These are phyloP conservation scores for Fomitopsis pulvina DNA, from an alignment of 768 basidiomycete species.

Conservation along the genomic window DNA sequence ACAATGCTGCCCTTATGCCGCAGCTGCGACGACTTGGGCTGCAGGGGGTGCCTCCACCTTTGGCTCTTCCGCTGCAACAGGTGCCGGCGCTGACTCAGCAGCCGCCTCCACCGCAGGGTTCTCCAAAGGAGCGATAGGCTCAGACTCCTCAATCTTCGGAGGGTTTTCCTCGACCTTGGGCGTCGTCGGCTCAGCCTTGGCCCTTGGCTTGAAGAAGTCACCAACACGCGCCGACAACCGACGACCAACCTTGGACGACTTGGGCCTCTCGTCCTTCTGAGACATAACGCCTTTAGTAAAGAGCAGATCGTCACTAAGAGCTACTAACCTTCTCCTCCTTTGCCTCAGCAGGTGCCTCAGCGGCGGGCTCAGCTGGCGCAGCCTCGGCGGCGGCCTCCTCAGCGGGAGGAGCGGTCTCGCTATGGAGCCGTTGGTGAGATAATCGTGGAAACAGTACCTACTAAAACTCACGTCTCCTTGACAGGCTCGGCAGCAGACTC, in stretches of 20 bases:
- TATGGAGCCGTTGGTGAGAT: slow-evolving; percentile 17
- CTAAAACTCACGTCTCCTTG: slow-evolving; percentile 60
- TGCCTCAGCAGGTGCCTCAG: slow-evolving; percentile 34
- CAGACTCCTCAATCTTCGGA: slow-evolving; percentile 80
- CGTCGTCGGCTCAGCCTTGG: slow-evolving; percentile 54
- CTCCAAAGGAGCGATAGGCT: slow-evolving; percentile 79
- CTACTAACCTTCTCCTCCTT: slow-evolving; percentile 60
- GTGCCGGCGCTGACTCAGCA: slow-evolving; percentile 30
- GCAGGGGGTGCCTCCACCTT: slow-evolving; percentile 40
- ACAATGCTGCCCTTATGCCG: slow-evolving; percentile 51
- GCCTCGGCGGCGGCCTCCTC: slow-evolving; percentile 28
- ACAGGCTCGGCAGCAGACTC: slow-evolving; percentile 44
- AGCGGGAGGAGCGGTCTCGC: slow-evolving; percentile 37
- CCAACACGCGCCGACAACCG: slow-evolving; percentile 80
- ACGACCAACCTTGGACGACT: slow-evolving; percentile 60
- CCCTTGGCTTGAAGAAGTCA: slow-evolving; percentile 76
- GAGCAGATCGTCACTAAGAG: background rate
- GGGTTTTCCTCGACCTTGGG: slow-evolving; percentile 88
- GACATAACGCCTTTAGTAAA: slow-evolving; percentile 26
- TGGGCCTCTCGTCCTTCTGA: slow-evolving; percentile 36
- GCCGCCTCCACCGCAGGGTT: slow-evolving; percentile 55
- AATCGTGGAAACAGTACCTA: slow-evolving; percentile 3
- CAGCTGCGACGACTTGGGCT: slow-evolving; percentile 66
- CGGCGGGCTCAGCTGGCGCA: slow-evolving; percentile 24
- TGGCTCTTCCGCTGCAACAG: slow-evolving; percentile 24